Evolutionary conservation across 257 asterid species (phyloP).

Genomic region (Lavandula angustifolia): DNA sequence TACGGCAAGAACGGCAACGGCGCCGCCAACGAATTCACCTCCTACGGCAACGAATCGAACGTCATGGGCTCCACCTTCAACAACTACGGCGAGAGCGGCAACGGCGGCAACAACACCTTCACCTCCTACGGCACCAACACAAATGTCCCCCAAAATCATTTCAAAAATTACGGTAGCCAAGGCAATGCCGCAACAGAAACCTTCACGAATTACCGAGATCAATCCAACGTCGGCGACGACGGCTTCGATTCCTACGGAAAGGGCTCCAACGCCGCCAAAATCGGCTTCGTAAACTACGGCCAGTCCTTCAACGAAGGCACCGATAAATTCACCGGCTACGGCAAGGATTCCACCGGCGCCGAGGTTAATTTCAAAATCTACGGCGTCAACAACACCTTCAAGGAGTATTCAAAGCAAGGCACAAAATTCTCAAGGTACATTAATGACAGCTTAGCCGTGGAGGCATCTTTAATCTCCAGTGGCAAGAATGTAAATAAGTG

Average conservation of each 20-base stretch:
- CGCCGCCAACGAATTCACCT: constrained; percentile 51
- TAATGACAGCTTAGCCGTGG: constrained; percentile 40
- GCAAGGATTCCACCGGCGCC: constrained; percentile 37
- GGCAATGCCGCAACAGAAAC: constrained; percentile 64
- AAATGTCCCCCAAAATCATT: constrained; percentile 60
- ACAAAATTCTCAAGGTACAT: constrained; percentile 50
- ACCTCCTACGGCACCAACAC: constrained; percentile 54
- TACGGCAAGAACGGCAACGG: constrained; percentile 78
- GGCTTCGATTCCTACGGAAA: constrained; percentile 60
- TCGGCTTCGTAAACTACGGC: constrained; percentile 62
- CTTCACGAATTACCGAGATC: constrained; percentile 66
- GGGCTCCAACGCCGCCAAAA: constrained; percentile 48
- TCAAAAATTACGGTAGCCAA: constrained; percentile 56
- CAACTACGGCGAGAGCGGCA: constrained; percentile 63
- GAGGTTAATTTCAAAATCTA: constrained; percentile 52
- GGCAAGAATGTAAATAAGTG: constrained; percentile 49
- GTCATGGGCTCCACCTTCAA: constrained; percentile 62
- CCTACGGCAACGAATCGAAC: constrained; percentile 65
- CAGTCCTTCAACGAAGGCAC: constrained; percentile 74
- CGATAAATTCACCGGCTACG: constrained; percentile 69
- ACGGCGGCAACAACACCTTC: constrained; percentile 59
- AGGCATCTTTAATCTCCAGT: constrained; percentile 31
- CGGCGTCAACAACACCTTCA: constrained; percentile 70
- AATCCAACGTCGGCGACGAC: constrained; percentile 83
- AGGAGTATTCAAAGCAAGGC: constrained; percentile 52